Evolutionary conservation across 1,284 basidiomycete species (phyloP).

Genomic region (Schizophyllum amplum): DNA sequence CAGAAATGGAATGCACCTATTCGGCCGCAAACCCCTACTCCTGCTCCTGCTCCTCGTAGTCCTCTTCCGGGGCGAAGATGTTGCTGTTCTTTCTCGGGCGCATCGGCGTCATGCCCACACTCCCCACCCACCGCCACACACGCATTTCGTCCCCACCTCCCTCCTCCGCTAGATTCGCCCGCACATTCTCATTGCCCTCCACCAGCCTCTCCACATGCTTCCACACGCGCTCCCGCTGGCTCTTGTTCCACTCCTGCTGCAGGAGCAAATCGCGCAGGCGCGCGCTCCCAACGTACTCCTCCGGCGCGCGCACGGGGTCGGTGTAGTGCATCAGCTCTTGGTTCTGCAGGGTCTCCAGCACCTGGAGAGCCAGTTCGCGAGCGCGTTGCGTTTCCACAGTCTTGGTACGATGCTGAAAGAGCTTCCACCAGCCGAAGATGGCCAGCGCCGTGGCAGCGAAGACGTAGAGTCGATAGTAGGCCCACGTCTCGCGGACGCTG

Average conservation of each 20-base stretch:
- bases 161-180: constrained; percentile 82
- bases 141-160: constrained; percentile 82
- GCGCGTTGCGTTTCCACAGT: constrained; percentile 46
- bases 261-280: constrained; percentile 90
- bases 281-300: constrained; percentile 79
- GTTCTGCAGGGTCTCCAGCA: constrained; percentile 72
- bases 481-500: not conserved
- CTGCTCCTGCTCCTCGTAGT: not conserved
- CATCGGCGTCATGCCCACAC: constrained; percentile 18
- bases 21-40: not conserved
- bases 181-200: constrained; percentile 92
- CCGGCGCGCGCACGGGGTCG: constrained; percentile 73
- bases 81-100: not conserved
- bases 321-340: constrained; percentile 82
- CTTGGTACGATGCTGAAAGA: constrained; percentile 22
- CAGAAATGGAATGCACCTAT: not conserved
- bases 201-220: constrained; percentile 79
- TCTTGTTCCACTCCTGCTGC: constrained; percentile 71
- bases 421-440: not conserved
- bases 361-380: constrained; percentile 63
- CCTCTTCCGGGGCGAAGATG: not conserved
- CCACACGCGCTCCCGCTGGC: constrained; percentile 73
- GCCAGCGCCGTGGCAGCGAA: not conserved
- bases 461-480: not conserved
- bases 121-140: constrained; percentile 80